Evolutionary conservation across 148 eudicot species (phyloP).

Genomic region (Vaccinium darrowii): DNA sequence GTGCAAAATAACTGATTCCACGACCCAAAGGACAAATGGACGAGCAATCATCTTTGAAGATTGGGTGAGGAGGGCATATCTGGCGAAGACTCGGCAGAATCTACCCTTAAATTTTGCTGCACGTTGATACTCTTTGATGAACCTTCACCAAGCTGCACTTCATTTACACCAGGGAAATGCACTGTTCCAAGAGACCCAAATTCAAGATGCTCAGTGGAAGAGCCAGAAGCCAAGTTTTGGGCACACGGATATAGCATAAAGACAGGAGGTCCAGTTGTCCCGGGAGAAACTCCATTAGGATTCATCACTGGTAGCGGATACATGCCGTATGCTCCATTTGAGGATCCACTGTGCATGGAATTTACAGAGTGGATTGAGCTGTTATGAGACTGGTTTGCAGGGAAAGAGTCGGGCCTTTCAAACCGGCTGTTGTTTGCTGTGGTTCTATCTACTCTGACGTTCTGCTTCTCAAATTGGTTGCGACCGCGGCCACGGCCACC

Average conservation of each 20-base stretch:
- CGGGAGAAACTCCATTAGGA: constrained; percentile 23
- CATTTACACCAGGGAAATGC: constrained; percentile 24
- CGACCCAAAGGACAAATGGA: not conserved
- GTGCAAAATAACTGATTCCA: not conserved
- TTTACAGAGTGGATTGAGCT: constrained; percentile 11
- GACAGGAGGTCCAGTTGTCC: constrained; percentile 20
- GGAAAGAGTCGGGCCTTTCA: constrained; percentile 26
- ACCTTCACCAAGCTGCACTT: constrained; percentile 18
- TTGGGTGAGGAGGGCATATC: constrained; percentile 36
- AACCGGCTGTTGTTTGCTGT: constrained; percentile 26
- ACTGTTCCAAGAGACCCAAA: constrained; percentile 47
- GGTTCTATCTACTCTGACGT: constrained; percentile 35
- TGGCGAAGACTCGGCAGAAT: constrained; percentile 40
- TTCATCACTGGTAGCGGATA: constrained; percentile 22
- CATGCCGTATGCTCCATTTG: constrained; percentile 25
- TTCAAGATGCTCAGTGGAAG: constrained; percentile 34
- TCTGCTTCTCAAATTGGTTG: constrained; percentile 39
- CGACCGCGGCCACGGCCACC: constrained; percentile 39
- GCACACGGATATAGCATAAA: constrained; percentile 45
- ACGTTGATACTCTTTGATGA: not conserved
- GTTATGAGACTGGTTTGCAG: constrained; percentile 19
- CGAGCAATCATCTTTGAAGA: constrained; percentile 26
- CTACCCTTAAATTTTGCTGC: constrained; percentile 17
- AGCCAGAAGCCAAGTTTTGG: constrained; percentile 34
- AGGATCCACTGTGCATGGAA: constrained; percentile 14